A percentile compares a stretch with the other conserved stretches of the same genome.
These are phyloP conservation scores for Populus simonii DNA, from an alignment of 345 rosid genomes.

Conservation along the genomic window DNA sequence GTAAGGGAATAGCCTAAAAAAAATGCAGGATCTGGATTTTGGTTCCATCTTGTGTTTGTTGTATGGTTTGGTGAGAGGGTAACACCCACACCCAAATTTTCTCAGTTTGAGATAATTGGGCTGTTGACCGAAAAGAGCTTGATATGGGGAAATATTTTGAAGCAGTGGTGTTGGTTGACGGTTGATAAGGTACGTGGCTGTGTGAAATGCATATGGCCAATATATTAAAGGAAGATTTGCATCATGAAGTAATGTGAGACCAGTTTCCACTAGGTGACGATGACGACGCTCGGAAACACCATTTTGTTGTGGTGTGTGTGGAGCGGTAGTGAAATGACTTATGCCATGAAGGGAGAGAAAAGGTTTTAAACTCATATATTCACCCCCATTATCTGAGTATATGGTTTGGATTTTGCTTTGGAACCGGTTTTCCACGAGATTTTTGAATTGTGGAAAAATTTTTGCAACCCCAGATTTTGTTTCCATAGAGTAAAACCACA, in stretches of 20 bases:
- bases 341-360: background rate
- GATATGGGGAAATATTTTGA: background rate
- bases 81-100: background rate
- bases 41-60: background rate
- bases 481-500: background rate
- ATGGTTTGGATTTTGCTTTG: background rate
- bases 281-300: background rate
- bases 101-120: background rate
- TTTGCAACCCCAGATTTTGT: background rate
- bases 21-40: background rate
- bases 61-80: background rate
- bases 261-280: no score
- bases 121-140: no score
- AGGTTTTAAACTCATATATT: no score
- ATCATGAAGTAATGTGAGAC: no score
- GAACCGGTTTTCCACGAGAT: accelerated
- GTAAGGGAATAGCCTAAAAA: background rate
- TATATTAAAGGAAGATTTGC: no score
- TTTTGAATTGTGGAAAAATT: background rate
- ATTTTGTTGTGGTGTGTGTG: background rate
- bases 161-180: no score
- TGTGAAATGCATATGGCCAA: no score
- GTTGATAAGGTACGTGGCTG: no score
- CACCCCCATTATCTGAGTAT: background rate
- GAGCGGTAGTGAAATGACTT: background rate